Conservation (phyloP, 1,284 basidiomycete genomes). For the Cryptococcus amylolentus region DNA sequence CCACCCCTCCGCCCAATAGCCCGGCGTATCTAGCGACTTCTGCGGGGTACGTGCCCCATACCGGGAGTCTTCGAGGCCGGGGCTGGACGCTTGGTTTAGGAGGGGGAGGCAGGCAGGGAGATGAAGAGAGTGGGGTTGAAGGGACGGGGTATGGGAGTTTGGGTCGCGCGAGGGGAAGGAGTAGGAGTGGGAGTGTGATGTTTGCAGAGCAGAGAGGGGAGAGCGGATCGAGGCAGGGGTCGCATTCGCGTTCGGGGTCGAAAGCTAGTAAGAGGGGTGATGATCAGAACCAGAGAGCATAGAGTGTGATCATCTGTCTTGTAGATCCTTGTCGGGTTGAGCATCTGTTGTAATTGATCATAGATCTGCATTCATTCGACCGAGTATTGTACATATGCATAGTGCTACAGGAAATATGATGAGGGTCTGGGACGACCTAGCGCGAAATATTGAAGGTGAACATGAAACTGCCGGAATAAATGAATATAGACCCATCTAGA, state of each 20-base stretch:
- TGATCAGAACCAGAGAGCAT: not conserved
- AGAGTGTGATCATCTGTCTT: not conserved
- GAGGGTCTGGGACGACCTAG: too few relatives aligned
- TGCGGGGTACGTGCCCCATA: too few relatives aligned
- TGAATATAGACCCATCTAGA: not conserved
- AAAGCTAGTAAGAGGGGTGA: not conserved
- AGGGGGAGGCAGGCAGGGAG: not conserved
- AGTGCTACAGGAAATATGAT: too few relatives aligned
- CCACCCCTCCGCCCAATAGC: conserved; percentile 27
- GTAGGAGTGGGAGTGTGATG: not conserved
- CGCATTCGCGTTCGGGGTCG: not conserved
- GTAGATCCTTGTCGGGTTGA: not conserved
- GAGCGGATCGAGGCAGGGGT: not conserved
- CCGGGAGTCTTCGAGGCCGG: too few relatives aligned
- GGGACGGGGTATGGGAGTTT: conserved; percentile 8
- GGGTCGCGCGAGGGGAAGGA: conserved; percentile 9
- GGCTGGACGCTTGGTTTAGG: not conserved
- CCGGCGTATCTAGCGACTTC: not conserved
- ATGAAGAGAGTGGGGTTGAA: conserved; percentile 18
- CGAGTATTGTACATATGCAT: too few relatives aligned
- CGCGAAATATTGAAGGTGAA: too few relatives aligned
- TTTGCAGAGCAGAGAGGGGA: not conserved
- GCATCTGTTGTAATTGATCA: not conserved
- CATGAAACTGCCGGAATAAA: not conserved
- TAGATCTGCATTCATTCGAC: too few relatives aligned